Evolutionary conservation across 2,329 filamentous ascomycete species (phyloP).

Genomic region (Sarocladiaceae sp.): DNA sequence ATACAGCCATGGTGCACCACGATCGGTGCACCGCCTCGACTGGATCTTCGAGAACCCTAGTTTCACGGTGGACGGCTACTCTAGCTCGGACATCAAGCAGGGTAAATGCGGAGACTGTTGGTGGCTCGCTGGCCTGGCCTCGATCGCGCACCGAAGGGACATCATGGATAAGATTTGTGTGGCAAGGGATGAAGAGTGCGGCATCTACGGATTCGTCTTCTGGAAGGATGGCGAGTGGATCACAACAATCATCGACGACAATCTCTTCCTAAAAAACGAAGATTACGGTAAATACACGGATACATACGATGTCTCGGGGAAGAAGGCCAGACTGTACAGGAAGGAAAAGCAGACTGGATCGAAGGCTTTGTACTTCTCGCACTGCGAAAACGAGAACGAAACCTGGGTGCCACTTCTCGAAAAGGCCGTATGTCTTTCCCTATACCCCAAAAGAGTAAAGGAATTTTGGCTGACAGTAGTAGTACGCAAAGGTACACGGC

Average conservation of each 20-base stretch:
- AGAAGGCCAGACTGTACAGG: constrained; percentile 55
- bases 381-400: constrained; percentile 62
- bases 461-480: background rate
- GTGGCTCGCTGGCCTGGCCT: constrained; percentile 64
- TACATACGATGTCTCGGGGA: constrained; percentile 32
- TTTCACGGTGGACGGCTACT: constrained; percentile 34
- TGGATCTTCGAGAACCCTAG: constrained; percentile 36
- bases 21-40: constrained; percentile 36
- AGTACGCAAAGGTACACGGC: constrained; percentile 67
- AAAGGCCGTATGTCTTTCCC: constrained; percentile 44
- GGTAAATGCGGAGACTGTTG: constrained; percentile 60
- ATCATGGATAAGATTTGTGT: constrained; percentile 64
- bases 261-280: constrained; percentile 29
- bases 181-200: constrained; percentile 58
- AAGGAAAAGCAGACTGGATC: constrained; percentile 61
- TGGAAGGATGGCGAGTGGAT: constrained; percentile 67
- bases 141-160: constrained; percentile 58
- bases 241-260: constrained; percentile 66
- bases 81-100: constrained; percentile 35
- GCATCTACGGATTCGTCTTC: constrained; percentile 70
- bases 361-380: constrained; percentile 62
- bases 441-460: too few relatives aligned
- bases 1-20: constrained; percentile 17
- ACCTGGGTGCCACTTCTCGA: constrained; percentile 70
- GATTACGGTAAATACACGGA: constrained; percentile 35